Percentiles rank a stretch among this genome's conserved stretches.
Evolutionary conservation across 1,284 basidiomycete genomes (phyloP).

Genomic region (Heterobasidion parviporum): DNA sequence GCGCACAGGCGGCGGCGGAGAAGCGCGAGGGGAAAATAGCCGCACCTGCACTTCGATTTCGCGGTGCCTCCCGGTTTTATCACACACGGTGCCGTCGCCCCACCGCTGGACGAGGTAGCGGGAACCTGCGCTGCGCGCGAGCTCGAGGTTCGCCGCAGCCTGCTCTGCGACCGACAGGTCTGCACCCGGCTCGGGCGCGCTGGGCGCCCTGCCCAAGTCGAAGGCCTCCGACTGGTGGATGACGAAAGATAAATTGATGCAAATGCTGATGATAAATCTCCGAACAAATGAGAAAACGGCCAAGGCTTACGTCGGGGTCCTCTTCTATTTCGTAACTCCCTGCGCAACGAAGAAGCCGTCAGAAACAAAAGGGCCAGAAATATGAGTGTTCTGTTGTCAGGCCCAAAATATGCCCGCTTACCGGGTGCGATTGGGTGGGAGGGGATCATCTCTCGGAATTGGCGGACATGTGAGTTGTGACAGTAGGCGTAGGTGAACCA

Average conservation of each 20-base stretch:
- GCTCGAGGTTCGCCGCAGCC: slow-evolving; percentile 59
- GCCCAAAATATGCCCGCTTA: slow-evolving; percentile 23
- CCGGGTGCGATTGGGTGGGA: slow-evolving; percentile 57
- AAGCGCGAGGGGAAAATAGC: not conserved
- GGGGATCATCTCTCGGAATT: slow-evolving; percentile 70
- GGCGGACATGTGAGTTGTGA: slow-evolving; percentile 82
- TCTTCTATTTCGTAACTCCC: slow-evolving; percentile 14
- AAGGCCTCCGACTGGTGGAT: slow-evolving; percentile 68
- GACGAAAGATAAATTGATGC: slow-evolving; percentile 5
- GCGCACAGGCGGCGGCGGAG: not conserved
- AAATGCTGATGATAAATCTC: not conserved
- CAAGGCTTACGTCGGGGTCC: slow-evolving; percentile 13
- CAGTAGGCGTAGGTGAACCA: slow-evolving; percentile 98
- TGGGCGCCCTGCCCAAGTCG: slow-evolving; percentile 62
- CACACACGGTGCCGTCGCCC: slow-evolving; percentile 86
- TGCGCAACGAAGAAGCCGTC: slow-evolving; percentile 1
- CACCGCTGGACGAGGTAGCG: slow-evolving; percentile 88
- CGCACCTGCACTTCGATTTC: slow-evolving; percentile 89
- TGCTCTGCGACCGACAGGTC: slow-evolving; percentile 64
- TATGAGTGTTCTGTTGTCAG: slow-evolving; percentile 4
- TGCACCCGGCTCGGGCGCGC: slow-evolving; percentile 43
- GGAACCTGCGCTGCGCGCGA: slow-evolving; percentile 69
- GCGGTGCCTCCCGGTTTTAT: slow-evolving; percentile 78
- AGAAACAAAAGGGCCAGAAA: slow-evolving; percentile 7
- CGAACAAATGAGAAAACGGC: slow-evolving; percentile 14